phyloP scores from a whole-genome alignment of 2,329 filamentous ascomycete genomes.

The Aspergillus fructus region DNA sequence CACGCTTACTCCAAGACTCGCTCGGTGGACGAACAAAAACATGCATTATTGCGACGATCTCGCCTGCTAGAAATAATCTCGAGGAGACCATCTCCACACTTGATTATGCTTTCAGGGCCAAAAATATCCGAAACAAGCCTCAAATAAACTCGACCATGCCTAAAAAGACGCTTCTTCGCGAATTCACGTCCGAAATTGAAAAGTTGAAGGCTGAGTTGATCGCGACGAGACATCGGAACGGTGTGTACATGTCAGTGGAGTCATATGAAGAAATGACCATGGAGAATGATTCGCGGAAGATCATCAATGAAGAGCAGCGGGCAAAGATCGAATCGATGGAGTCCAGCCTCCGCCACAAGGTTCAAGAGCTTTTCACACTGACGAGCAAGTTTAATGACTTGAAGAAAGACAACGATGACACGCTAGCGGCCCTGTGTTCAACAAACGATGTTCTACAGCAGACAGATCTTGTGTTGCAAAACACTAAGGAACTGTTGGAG shows the following conservation, averaged over 20 bases:
- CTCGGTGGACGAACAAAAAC: slow-evolving; percentile 94
- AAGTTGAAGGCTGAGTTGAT: slow-evolving; percentile 92
- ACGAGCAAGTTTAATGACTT: slow-evolving; percentile 84
- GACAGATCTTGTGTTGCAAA: slow-evolving; percentile 78
- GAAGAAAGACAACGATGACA: slow-evolving; percentile 85
- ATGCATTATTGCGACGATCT: slow-evolving; percentile 96
- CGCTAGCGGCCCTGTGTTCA: slow-evolving; percentile 68
- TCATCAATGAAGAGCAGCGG: slow-evolving; percentile 86
- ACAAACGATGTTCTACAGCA: slow-evolving; percentile 81
- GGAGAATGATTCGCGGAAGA: slow-evolving; percentile 86
- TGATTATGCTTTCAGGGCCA: slow-evolving; percentile 95
- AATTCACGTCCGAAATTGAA: slow-evolving; percentile 91
- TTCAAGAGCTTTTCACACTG: slow-evolving; percentile 84
- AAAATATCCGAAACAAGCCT: slow-evolving; percentile 98
- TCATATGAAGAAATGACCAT: slow-evolving; percentile 87
- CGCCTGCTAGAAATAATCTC: slow-evolving; percentile 88
- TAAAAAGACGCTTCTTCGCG: slow-evolving; percentile 86
- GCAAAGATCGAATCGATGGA: slow-evolving; percentile 93
- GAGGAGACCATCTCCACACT: slow-evolving; percentile 98
- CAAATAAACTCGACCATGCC: slow-evolving; percentile 90
- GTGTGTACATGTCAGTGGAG: slow-evolving; percentile 88
- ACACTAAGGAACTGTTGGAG: slow-evolving; percentile 71
- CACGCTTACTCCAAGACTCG: slow-evolving; percentile 90
- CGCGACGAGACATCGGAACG: slow-evolving; percentile 87
- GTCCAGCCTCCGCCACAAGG: slow-evolving; percentile 84